Percentiles rank a stretch among this genome's conserved stretches.
Conservation (phyloP, 129 eudicot species). For the Erigeron canadensis region DNA sequence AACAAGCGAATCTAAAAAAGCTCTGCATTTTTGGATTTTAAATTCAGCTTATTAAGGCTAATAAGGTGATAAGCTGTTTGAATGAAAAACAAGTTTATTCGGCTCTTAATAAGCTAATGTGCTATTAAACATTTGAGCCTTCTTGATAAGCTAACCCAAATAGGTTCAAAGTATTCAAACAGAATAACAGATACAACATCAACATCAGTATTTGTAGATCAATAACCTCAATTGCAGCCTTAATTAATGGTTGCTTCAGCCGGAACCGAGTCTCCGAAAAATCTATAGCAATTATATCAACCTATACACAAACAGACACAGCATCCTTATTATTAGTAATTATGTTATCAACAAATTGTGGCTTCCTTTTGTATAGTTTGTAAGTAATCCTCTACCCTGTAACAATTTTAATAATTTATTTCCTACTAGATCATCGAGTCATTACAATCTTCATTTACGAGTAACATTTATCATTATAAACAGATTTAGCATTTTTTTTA, state of each 20-base stretch:
- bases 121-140: too few relatives aligned
- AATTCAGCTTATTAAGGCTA: too few relatives aligned
- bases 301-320: conserved; percentile 68
- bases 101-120: too few relatives aligned
- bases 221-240: conserved; percentile 76
- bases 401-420: not conserved
- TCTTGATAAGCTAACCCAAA: not conserved
- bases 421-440: not conserved
- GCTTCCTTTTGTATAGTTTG: too few relatives aligned
- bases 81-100: too few relatives aligned
- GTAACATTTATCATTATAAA: too few relatives aligned
- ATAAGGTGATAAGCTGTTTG: too few relatives aligned
- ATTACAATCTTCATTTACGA: too few relatives aligned
- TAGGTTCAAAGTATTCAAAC: not conserved
- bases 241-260: conserved; percentile 68
- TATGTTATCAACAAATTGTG: not conserved
- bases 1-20: too few relatives aligned
- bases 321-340: not conserved
- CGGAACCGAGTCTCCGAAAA: conserved; percentile 72
- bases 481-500: too few relatives aligned
- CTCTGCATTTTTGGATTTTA: too few relatives aligned
- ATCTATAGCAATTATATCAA: conserved; percentile 85
- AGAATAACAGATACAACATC: not conserved
- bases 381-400: too few relatives aligned
- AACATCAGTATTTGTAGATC: not conserved